Percentiles rank a stretch among this genome's conserved stretches.
Conservation (phyloP, 2,329 filamentous ascomycete species). For the Tetracladium maxilliforme region DNA sequence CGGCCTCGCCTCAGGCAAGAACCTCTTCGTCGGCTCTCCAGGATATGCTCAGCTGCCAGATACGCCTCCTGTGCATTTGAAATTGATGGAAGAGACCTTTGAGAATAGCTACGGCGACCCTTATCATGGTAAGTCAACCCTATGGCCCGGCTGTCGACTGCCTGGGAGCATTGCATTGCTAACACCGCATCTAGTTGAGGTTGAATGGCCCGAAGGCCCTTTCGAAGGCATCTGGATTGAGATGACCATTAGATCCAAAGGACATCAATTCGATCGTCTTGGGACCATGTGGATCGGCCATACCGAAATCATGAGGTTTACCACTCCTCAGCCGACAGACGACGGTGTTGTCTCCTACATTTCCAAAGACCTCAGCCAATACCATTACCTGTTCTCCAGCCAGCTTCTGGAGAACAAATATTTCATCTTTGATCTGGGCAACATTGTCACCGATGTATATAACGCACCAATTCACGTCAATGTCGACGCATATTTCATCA, state of each 20-base stretch:
- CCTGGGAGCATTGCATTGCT: too few species aligned
- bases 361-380: slow-evolving; percentile 66
- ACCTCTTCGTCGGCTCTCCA: too few species aligned
- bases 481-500: slow-evolving; percentile 60
- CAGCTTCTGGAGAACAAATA: slow-evolving; percentile 51
- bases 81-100: slow-evolving; percentile 60
- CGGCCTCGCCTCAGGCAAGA: too few species aligned
- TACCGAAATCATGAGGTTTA: slow-evolving; percentile 70
- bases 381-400: slow-evolving; percentile 48
- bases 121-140: slow-evolving; percentile 45
- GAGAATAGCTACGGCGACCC: slow-evolving; percentile 59
- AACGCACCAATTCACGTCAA: slow-evolving; percentile 63
- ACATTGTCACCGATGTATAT: slow-evolving; percentile 55
- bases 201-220: slow-evolving; percentile 3
- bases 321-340: slow-evolving; percentile 62
- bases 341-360: slow-evolving; percentile 59
- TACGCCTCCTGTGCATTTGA: too few species aligned
- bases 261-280: slow-evolving; percentile 63
- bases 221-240: slow-evolving; percentile 33
- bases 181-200: not conserved
- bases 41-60: too few species aligned
- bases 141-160: too few species aligned
- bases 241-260: slow-evolving; percentile 56
- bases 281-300: slow-evolving; percentile 64
- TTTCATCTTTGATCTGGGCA: slow-evolving; percentile 68